Base-by-base conservation (phyloP, 257 asterid genomes). In the Rhazya stricta region DNA sequence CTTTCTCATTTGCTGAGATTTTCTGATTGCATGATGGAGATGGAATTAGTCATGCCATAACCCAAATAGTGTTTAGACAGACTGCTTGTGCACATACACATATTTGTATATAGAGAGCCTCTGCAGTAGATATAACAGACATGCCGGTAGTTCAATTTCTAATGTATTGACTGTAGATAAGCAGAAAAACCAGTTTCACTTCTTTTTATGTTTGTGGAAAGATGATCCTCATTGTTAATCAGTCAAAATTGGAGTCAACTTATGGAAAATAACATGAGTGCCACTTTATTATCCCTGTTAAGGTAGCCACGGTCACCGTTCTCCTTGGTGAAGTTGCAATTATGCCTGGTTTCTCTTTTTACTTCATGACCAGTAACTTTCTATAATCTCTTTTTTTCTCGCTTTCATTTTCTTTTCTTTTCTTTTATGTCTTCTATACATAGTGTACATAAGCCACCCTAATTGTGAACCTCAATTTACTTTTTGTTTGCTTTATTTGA, bases 11-110 rank as follows among this genome's bases (percentile, higher is more conserved):
- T 66, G 30, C 48, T 37, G 16, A 19, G 12, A 37, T 19, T 66
- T 66, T 36, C 30, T 36, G 71, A 34, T 66, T 66, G 30, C 32
- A 66, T 37, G 50, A 30, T 66, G 30, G 71, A 9, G 71, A 63
- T 39, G 29, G 36, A 41, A 37, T 36, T 3, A 9, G 71, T 66
- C 19, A 19, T 36, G 27, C 46, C 27, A 21, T 37, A 18, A 23
- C 0, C 25, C 43, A 25, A 37, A 36, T 19, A 65, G 9, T 66
- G 21, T 37, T 37, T 66, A 37, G 23, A 32, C 30, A 21, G 46
- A 37, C 18, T 21, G 50, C 11, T 16, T 11, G 30, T 36, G 46
- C 71, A 36, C 18, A 9, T 25, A 21, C 1, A 9, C 50, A 37
- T 34, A 34, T 66, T 25, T 37, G 16, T 66, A 66, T 37, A 39